A percentile compares a stretch with the other conserved stretches of the same genome.
Conservation (phyloP, 2,329 filamentous ascomycete genomes). For the Trichoderma afroharzianum region DNA sequence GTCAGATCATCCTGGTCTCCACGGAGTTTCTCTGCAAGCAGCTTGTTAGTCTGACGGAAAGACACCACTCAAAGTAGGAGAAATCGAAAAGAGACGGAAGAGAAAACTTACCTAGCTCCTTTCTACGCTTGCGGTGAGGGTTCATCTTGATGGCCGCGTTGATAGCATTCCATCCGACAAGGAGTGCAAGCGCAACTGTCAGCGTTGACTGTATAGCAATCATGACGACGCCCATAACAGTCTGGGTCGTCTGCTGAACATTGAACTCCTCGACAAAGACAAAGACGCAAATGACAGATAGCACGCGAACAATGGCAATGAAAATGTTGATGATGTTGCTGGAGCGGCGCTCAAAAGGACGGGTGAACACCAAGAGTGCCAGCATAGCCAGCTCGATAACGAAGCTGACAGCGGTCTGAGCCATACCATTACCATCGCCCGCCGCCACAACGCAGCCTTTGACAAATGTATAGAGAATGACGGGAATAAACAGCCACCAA, state of each 20-base stretch:
- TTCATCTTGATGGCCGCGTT: conserved; percentile 81
- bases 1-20: conserved; percentile 79
- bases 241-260: conserved; percentile 87
- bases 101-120: conserved; percentile 74
- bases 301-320: conserved; percentile 83
- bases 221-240: conserved; percentile 85
- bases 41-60: conserved; percentile 26
- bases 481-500: conserved; percentile 95
- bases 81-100: background rate
- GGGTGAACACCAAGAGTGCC: conserved; percentile 72
- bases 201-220: conserved; percentile 87
- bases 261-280: conserved; percentile 92
- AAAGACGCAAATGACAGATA: conserved; percentile 85
- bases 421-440: conserved; percentile 78
- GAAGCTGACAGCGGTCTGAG: conserved; percentile 76
- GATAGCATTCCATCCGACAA: conserved; percentile 86
- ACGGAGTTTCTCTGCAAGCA: conserved; percentile 64
- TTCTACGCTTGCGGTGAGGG: conserved; percentile 82
- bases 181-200: conserved; percentile 76
- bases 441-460: conserved; percentile 84
- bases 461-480: conserved; percentile 84
- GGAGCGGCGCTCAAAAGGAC: conserved; percentile 82
- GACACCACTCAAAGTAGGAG: background rate
- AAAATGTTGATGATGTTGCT: conserved; percentile 90
- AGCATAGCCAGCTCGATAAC: conserved; percentile 79